Conservation (phyloP, 1,139 yeast species). For the Yamadazyma membranifaciens region DNA sequence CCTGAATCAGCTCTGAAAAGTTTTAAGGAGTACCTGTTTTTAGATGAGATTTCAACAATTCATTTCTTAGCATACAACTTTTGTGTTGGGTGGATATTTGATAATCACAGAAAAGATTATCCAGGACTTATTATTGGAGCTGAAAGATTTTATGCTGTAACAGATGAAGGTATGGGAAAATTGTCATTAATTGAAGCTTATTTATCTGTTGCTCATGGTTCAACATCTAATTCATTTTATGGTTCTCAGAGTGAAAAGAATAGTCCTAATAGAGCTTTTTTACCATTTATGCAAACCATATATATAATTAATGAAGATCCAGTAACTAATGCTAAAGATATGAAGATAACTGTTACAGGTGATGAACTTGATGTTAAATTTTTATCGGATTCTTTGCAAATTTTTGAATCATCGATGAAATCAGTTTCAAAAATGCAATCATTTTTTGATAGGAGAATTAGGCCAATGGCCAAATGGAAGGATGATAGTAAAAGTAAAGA, state of each 20-base stretch:
- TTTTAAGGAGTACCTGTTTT: neutral
- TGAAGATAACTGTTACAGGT: constrained; percentile 52
- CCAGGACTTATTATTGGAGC: constrained; percentile 80
- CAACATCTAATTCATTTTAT: constrained; percentile 49
- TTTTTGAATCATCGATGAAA: constrained; percentile 45
- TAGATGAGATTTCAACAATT: constrained; percentile 38
- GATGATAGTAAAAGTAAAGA: constrained; percentile 15
- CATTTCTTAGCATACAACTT: constrained; percentile 64
- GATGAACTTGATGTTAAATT: constrained; percentile 67
- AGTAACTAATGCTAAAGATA: constrained; percentile 29
- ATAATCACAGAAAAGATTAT: constrained; percentile 37
- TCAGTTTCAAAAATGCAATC: constrained; percentile 46
- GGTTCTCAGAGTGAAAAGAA: constrained; percentile 46
- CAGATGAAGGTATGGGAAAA: constrained; percentile 63
- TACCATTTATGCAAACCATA: constrained; percentile 64
- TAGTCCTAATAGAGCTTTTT: constrained; percentile 57
- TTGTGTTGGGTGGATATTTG: constrained; percentile 76
- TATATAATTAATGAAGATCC: constrained; percentile 41
- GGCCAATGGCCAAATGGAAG: constrained; percentile 15
- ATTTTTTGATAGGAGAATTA: constrained; percentile 25
- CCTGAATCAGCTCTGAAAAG: neutral
- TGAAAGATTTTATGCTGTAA: constrained; percentile 62
- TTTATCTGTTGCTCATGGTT: constrained; percentile 64
- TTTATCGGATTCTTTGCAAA: constrained; percentile 49
- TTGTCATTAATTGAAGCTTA: constrained; percentile 64